Conservation (phyloP, 164 flowering plant species). For the Stephania japonica region DNA sequence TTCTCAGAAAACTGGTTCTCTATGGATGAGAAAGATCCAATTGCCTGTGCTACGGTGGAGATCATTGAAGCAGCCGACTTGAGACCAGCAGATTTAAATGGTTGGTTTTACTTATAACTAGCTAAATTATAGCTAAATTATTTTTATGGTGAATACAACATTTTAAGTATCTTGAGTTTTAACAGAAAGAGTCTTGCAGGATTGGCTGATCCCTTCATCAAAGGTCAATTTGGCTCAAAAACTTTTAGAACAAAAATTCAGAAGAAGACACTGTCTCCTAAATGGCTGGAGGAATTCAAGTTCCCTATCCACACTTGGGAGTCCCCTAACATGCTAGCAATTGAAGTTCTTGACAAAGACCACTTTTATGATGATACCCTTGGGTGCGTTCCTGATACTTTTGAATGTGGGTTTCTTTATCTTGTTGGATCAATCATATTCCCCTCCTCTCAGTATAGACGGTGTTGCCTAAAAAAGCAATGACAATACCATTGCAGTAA, state of each 20-base stretch:
- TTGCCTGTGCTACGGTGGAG: constrained; percentile 75
- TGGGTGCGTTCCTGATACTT: constrained; percentile 51
- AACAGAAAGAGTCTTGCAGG: constrained; percentile 41
- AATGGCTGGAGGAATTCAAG: constrained; percentile 91
- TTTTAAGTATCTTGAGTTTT: background rate
- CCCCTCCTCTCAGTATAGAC: background rate
- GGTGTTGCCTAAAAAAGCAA: background rate
- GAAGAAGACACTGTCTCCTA: constrained; percentile 73
- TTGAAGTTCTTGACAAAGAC: constrained; percentile 91
- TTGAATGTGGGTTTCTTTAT: background rate
- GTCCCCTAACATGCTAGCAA: constrained; percentile 46
- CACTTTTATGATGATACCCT: constrained; percentile 69
- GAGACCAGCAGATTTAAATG: constrained; percentile 92
- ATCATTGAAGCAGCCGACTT: constrained; percentile 81
- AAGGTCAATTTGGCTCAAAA: constrained; percentile 72
- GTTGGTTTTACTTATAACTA: constrained; percentile 29
- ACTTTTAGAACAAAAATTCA: constrained; percentile 66
- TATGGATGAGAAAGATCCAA: constrained; percentile 66
- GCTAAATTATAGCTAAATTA: background rate
- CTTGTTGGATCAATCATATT: background rate
- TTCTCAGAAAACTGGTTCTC: constrained; percentile 65
- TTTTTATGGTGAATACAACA: background rate
- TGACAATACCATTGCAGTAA: background rate
- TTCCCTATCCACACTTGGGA: constrained; percentile 84
- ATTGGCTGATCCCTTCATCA: constrained; percentile 94